phyloP scores from a whole-genome alignment of 331 rosid genomes.

The Quercus phellos region DNA sequence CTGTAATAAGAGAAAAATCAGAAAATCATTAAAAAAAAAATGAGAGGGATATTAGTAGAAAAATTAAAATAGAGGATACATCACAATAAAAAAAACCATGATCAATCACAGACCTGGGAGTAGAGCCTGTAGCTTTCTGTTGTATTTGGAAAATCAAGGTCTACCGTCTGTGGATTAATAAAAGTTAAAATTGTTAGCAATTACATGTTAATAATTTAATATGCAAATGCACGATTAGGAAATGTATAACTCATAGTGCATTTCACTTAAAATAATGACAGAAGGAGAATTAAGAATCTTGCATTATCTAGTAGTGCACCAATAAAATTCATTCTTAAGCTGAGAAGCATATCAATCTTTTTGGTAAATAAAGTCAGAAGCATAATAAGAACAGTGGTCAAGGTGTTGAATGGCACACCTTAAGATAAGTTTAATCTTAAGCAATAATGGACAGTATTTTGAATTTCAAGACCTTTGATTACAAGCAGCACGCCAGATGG shows the following conservation, averaged over 20 bases:
- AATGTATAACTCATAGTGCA: background rate
- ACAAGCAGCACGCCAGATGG: background rate
- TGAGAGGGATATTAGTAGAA: background rate
- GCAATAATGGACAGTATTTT: background rate
- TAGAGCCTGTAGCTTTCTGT: constrained; percentile 92
- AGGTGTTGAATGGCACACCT: too few relatives aligned
- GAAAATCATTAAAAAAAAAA: constrained; percentile 21
- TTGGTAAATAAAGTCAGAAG: background rate
- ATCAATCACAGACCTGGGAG: constrained; percentile 70
- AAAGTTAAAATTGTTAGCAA: background rate
- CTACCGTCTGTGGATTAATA: constrained; percentile 62
- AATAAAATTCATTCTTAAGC: background rate
- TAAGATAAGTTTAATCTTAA: background rate
- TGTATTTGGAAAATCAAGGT: constrained; percentile 81
- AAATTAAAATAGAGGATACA: background rate
- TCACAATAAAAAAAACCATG: constrained; percentile 19
- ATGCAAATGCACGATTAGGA: background rate
- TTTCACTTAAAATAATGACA: background rate
- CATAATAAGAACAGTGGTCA: background rate
- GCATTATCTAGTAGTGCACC: background rate
- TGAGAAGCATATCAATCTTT: background rate
- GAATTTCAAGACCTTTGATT: background rate
- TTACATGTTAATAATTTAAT: too few relatives aligned
- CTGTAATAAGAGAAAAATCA: constrained; percentile 43
- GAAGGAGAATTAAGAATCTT: background rate